Conservation (phyloP, 208 protist species). For the Trypanosoma vivax region DNA sequence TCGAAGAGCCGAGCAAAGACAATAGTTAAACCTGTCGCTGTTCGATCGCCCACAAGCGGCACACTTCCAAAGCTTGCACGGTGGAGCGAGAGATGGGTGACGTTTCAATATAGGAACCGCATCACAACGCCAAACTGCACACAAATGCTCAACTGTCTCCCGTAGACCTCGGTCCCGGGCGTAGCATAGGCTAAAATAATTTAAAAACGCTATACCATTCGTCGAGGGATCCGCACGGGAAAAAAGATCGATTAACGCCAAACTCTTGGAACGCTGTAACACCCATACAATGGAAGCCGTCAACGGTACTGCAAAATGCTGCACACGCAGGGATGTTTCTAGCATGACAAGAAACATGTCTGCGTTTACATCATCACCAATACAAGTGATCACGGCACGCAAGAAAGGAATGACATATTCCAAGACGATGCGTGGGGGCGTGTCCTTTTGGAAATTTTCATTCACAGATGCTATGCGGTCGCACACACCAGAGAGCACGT, state of each 20-base stretch:
- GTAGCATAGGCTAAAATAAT: constrained; percentile 74
- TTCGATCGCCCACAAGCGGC: constrained; percentile 66
- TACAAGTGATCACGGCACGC: constrained; percentile 32
- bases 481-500: constrained; percentile 58
- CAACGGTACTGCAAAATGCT: constrained; percentile 32
- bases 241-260: constrained; percentile 54
- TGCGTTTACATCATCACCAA: constrained; percentile 81
- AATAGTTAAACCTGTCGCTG: constrained; percentile 88
- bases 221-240: constrained; percentile 46
- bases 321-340: constrained; percentile 45
- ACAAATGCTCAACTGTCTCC: constrained; percentile 56
- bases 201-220: constrained; percentile 54
- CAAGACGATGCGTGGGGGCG: constrained; percentile 41
- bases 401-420: constrained; percentile 51
- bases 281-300: constrained; percentile 30
- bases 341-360: constrained; percentile 71
- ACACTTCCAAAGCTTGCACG: constrained; percentile 77
- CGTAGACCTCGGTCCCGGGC: constrained; percentile 38
- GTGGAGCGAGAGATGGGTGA: constrained; percentile 28
- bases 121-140: constrained; percentile 59
- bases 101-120: constrained; percentile 34
- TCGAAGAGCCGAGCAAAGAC: constrained; percentile 75
- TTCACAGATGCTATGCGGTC: constrained; percentile 41
- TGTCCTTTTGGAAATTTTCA: constrained; percentile 11
- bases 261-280: constrained; percentile 22